Percentiles rank a stretch among this genome's conserved stretches.
phyloP scores from a whole-genome alignment of 352 stramenopile genomes.

The Poterioochromonas sp. region DNA sequence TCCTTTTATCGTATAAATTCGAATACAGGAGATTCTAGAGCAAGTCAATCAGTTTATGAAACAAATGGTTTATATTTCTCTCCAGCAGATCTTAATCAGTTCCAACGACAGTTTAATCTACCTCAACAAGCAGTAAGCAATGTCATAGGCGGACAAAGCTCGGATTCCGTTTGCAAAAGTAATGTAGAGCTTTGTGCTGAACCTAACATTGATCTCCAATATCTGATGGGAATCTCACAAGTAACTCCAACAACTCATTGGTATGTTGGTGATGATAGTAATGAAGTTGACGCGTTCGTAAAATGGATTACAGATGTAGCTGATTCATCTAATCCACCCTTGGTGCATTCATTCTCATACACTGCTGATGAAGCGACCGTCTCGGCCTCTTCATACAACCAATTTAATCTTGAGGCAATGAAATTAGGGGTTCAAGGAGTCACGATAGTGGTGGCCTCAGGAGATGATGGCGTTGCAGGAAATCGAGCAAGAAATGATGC shows the following conservation, averaged over 20 bases:
- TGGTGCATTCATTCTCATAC: slow-evolving; percentile 77
- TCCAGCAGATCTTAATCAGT: not conserved
- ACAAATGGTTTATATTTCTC: not conserved
- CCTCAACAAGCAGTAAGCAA: not conserved
- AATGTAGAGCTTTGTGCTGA: slow-evolving; percentile 44
- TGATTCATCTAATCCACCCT: slow-evolving; percentile 51
- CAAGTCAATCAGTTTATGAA: not conserved
- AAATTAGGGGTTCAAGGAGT: slow-evolving; percentile 47
- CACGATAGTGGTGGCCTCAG: not conserved
- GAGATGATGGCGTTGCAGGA: slow-evolving; percentile 8
- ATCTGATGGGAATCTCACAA: slow-evolving; percentile 66
- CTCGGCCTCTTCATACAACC: not conserved
- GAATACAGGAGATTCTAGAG: not conserved
- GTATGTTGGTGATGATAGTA: not conserved
- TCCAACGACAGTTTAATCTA: not conserved
- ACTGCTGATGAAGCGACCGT: slow-evolving; percentile 53
- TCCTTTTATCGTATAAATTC: not conserved
- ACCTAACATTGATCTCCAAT: slow-evolving; percentile 74
- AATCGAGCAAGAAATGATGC: not conserved
- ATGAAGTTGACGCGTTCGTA: slow-evolving; percentile 37
- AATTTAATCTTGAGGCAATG: slow-evolving; percentile 68
- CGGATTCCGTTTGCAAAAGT: not conserved
- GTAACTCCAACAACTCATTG: slow-evolving; percentile 73
- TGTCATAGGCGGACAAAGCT: not conserved
- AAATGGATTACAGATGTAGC: slow-evolving; percentile 54